These are phyloP conservation scores for Termitomyces sp. DNA, from an alignment of 768 basidiomycete species.

Conservation along the genomic window DNA sequence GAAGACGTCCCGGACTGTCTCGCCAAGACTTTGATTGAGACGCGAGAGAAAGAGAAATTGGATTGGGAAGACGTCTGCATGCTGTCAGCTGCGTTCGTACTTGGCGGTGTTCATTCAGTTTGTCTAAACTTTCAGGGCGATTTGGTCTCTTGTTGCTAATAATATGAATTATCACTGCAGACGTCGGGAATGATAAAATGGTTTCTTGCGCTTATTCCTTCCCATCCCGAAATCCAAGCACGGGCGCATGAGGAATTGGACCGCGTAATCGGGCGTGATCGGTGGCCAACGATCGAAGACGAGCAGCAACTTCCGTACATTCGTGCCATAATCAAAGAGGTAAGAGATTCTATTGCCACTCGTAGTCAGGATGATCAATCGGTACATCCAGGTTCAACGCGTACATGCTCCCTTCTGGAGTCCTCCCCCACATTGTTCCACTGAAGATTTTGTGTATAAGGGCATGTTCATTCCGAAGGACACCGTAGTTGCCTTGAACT, in stretches of 20 bases:
- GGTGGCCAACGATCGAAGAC: conserved; percentile 30
- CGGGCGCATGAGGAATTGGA: too few species aligned
- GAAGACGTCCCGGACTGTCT: neutral
- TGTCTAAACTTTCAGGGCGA: too few species aligned
- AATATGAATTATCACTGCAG: conserved; percentile 18
- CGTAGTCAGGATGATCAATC: too few species aligned
- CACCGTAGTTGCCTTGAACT: conserved; percentile 37
- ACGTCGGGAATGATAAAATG: conserved; percentile 32
- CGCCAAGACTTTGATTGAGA: neutral
- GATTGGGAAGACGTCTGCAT: neutral
- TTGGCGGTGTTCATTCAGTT: too few species aligned
- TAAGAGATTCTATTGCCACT: neutral
- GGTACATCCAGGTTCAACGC: conserved; percentile 25
- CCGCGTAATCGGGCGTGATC: conserved; percentile 3
- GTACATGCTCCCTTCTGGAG: conserved; percentile 38
- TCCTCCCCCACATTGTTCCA: conserved; percentile 35
- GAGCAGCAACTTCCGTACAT: conserved; percentile 33
- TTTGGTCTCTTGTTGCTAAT: too few species aligned
- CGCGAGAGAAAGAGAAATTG: neutral
- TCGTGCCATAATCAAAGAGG: conserved; percentile 30
- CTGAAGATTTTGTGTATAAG: conserved; percentile 38
- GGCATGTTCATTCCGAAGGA: conserved; percentile 40
- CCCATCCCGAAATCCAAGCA: conserved; percentile 8
- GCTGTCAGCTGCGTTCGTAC: neutral
- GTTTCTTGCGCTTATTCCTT: neutral